Evolutionary conservation across 225 moss, liverwort and hornwort species (phyloP).

Genomic region (Lunularia cruciata): DNA sequence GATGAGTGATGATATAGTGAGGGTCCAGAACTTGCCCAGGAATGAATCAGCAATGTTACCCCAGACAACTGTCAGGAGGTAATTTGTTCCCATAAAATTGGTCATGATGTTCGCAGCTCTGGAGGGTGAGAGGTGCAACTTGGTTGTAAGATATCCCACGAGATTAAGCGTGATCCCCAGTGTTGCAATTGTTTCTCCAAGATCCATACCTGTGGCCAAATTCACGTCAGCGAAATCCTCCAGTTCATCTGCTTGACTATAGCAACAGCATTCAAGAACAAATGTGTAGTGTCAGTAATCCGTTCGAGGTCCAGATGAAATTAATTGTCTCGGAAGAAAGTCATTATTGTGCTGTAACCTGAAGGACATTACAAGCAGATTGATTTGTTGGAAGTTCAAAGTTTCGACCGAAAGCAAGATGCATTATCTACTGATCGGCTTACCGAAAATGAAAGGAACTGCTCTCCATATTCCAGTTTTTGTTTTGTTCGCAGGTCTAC

Average conservation of each 20-base stretch:
- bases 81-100: slow-evolving; percentile 10
- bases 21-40: slow-evolving; percentile 22
- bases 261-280: background rate
- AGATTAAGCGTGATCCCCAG: slow-evolving; percentile 1
- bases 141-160: background rate
- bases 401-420: background rate
- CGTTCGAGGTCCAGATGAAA: no score
- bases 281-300: background rate
- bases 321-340: no score
- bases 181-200: slow-evolving; percentile 3
- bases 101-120: slow-evolving; percentile 9
- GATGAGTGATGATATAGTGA: background rate
- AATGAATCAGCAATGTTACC: slow-evolving; percentile 18
- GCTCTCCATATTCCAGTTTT: slow-evolving; percentile 18
- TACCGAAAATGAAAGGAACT: slow-evolving; percentile 15
- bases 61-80: slow-evolving; percentile 11
- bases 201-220: background rate
- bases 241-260: background rate
- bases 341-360: no score
- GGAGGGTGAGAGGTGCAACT: background rate
- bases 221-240: background rate
- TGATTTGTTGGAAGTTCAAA: no score
- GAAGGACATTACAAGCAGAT: no score
- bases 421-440: background rate
- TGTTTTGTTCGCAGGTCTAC: background rate